Evolutionary conservation across 352 stramenopile species (phyloP), one percentile per base, ranked within the genome.

Genomic region (Discostella stelligera): DNA sequence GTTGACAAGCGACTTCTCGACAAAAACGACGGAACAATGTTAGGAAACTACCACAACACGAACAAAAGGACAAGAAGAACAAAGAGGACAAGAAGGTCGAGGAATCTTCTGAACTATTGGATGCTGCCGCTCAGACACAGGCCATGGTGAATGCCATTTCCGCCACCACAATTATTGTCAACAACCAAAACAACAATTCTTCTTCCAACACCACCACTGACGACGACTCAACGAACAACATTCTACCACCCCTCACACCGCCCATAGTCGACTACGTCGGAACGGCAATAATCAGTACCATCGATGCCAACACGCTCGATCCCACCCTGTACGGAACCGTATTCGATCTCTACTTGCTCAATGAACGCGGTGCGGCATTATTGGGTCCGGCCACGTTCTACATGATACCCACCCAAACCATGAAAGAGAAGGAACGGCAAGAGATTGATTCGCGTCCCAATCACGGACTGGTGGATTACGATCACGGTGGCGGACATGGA

Each of bases 1-100:
- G 41, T 74, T 58, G 25, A 79, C 44, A 60, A 79, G 61, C 5
- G 66, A 74, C 66, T 67, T n/a, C n/a, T n/a, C n/a, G n/a, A n/a
- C n/a, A n/a, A n/a, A n/a, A n/a, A n/a, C n/a, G n/a, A n/a, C n/a
- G n/a, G n/a, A n/a, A n/a, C n/a, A n/a, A n/a, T n/a, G n/a, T n/a
- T n/a, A n/a, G n/a, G n/a, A n/a, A n/a, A n/a, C n/a, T n/a, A n/a
- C n/a, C n/a, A n/a, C n/a, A n/a, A n/a, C n/a, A n/a, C n/a, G n/a
- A n/a, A n/a, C n/a, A n/a, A n/a, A n/a, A n/a, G n/a, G n/a, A n/a
- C n/a, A n/a, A n/a, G n/a, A n/a, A n/a, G n/a, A n/a, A n/a, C n/a
- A 70, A 71, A 86, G n/a, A n/a, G n/a, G n/a, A n/a, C n/a, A n/a
- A n/a, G n/a, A n/a, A n/a, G n/a, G n/a, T n/a, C n/a, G n/a, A n/a